phyloP scores from a whole-genome alignment of 495 filamentous ascomycete species.

The Astrothelium macrocarpum region DNA sequence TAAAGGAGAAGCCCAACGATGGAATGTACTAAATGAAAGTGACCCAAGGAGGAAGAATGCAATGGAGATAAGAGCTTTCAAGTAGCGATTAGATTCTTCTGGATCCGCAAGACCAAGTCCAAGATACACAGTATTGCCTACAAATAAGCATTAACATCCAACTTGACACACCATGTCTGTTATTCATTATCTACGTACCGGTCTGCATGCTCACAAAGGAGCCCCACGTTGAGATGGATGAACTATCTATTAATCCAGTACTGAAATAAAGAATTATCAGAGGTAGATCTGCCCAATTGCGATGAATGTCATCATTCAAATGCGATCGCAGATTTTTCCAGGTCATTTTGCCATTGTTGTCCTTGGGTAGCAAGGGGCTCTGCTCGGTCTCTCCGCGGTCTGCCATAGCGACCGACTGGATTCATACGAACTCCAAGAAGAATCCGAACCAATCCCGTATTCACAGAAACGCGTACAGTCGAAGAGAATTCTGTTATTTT shows the following conservation, averaged over 20 bases:
- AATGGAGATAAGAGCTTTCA: slow-evolving; percentile 56
- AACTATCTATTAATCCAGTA: slow-evolving; percentile 64
- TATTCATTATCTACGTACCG: slow-evolving; percentile 29
- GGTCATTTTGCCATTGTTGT: neutral
- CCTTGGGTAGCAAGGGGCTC: neutral
- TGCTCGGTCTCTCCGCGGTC: neutral
- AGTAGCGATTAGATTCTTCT: slow-evolving; percentile 46
- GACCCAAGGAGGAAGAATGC: slow-evolving; percentile 58
- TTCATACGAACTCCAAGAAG: neutral
- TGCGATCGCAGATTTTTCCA: neutral
- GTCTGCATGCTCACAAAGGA: slow-evolving; percentile 75
- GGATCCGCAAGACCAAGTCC: slow-evolving; percentile 56
- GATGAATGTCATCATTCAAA: slow-evolving; percentile 6
- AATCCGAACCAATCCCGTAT: neutral
- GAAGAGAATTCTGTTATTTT: too few relatives aligned
- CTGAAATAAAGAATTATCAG: slow-evolving; percentile 60
- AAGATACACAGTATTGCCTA: slow-evolving; percentile 60
- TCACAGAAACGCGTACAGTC: too few relatives aligned
- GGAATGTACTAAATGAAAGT: slow-evolving; percentile 52
- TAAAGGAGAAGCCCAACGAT: slow-evolving; percentile 46
- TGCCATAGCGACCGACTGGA: neutral
- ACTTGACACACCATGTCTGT: neutral
- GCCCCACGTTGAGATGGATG: slow-evolving; percentile 62
- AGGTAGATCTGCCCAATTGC: slow-evolving; percentile 49
- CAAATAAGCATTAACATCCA: neutral